Evolutionary conservation across 2,329 filamentous ascomycete species (phyloP), one percentile per base, ranked within the genome.

Genomic region (Pyrenophora seminiperda): DNA sequence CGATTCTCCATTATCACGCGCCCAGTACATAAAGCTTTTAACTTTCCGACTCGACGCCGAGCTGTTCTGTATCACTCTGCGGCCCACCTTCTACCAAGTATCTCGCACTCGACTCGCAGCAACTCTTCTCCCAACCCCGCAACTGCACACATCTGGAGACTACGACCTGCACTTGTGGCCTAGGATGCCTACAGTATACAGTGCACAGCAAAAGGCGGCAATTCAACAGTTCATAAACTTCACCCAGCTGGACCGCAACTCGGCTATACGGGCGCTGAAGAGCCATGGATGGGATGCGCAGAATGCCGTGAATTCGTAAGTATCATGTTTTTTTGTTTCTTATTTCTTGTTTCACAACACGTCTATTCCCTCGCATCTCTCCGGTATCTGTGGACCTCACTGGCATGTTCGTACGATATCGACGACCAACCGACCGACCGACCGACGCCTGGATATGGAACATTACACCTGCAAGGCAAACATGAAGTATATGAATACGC

Each of bases 181-280:
- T 44, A 74, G 59, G 7, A 79, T 80, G 77, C 76, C 77, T 60
- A 62, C 76, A 73, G 74, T 72, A 31, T 76, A 78, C 63, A 78
- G 70, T 5, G 36, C 73, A 5, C 63, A 72, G 63, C 78, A 81
- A 65, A 80, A 78, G 65, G 60, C 59, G 47, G 74, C 76, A 11
- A 76, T 79, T 37, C 51, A 53, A 54, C 73, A 78, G 61, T 78
- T 80, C 59, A 66, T 68, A 50, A 71, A 56, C 50, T 73, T 80
- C 56, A 78, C 78, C 3, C 66, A 73, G 40, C 56, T 73, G 34
- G 78, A 80, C 53, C 72, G 73, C 57, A 76, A 66, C 34, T 74
- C 72, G 13, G 78, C 78, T 18, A 68, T 74, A 44, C 59, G 78
- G 64, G 47, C 75, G 47, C 70, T 80, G 36, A 79, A 77, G 62